Conservation (phyloP, 306 rosid genomes). For the Vachellia pachyceras region DNA sequence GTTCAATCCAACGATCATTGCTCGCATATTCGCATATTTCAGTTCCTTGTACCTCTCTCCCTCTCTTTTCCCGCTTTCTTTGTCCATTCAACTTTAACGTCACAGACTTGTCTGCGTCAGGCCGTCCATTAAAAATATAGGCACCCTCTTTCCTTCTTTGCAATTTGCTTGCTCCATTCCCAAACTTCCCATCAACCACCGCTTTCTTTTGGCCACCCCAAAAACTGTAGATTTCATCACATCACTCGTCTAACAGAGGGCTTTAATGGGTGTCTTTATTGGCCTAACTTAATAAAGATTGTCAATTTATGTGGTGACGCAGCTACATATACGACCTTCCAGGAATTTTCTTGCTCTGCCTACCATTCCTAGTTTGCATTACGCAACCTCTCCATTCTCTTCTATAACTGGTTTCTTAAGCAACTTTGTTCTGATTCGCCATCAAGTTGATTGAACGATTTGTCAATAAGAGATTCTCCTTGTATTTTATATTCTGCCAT, state of each 20-base stretch:
- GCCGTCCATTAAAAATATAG: not conserved
- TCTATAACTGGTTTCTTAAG: not conserved
- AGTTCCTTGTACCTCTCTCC: not conserved
- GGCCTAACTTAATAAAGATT: not conserved
- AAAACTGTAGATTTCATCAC: not conserved
- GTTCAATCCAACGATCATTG: not conserved
- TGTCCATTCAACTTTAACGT: not conserved
- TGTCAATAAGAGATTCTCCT: not conserved
- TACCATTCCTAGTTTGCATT: not conserved
- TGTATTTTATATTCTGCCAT: not conserved
- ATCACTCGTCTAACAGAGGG: not conserved
- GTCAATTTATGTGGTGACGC: conserved; percentile 1
- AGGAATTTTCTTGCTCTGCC: not conserved
- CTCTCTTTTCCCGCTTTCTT: not conserved
- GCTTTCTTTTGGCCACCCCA: not conserved
- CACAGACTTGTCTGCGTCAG: not conserved
- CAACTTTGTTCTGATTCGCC: not conserved
- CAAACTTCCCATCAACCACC: not conserved
- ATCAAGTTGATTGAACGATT: not conserved
- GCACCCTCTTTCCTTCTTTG: not conserved
- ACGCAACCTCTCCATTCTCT: not conserved
- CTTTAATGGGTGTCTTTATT: not conserved
- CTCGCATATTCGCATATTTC: conserved; percentile 23
- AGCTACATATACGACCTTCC: not conserved
- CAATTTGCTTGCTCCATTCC: not conserved